Evolutionary conservation across 1,139 yeast species (phyloP).

Genomic region (Geotrichum armillariae): DNA sequence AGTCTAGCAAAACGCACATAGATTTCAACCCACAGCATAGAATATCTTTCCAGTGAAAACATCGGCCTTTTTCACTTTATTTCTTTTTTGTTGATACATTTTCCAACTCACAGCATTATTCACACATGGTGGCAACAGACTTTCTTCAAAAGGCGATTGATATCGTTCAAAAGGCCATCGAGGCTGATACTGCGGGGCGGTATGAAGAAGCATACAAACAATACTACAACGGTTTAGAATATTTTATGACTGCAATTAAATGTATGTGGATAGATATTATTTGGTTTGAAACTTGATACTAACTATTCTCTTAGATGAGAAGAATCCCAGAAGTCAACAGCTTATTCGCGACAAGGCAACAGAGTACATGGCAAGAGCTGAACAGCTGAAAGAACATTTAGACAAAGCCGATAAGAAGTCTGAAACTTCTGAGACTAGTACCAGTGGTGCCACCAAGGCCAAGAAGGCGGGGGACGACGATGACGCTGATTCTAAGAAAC

Average conservation of each 20-base stretch:
- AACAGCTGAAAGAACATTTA: constrained; percentile 86
- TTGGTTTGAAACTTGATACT: background rate
- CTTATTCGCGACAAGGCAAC: constrained; percentile 85
- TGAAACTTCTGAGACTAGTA: constrained; percentile 36
- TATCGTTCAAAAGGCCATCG: constrained; percentile 90
- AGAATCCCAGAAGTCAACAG: constrained; percentile 85
- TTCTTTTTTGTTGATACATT: background rate
- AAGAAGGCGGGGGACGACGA: constrained; percentile 55
- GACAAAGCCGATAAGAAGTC: constrained; percentile 55
- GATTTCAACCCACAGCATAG: background rate
- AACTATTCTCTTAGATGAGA: constrained; percentile 54
- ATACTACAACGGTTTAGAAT: constrained; percentile 91
- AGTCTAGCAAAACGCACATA: background rate
- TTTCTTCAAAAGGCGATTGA: constrained; percentile 92
- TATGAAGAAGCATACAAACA: constrained; percentile 94
- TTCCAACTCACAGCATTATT: background rate
- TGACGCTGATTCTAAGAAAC: constrained; percentile 81
- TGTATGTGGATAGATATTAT: constrained; percentile 39
- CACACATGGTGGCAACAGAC: constrained; percentile 63
- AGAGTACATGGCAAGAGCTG: constrained; percentile 91
- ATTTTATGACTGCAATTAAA: constrained; percentile 92
- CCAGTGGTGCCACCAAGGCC: constrained; percentile 62
- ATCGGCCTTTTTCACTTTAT: background rate
- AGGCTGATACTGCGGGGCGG: constrained; percentile 86
- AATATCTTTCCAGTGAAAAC: background rate